Evolutionary conservation across 345 rosid species (phyloP), one percentile per base, ranked within the genome.

Genomic region (Draba incana): DNA sequence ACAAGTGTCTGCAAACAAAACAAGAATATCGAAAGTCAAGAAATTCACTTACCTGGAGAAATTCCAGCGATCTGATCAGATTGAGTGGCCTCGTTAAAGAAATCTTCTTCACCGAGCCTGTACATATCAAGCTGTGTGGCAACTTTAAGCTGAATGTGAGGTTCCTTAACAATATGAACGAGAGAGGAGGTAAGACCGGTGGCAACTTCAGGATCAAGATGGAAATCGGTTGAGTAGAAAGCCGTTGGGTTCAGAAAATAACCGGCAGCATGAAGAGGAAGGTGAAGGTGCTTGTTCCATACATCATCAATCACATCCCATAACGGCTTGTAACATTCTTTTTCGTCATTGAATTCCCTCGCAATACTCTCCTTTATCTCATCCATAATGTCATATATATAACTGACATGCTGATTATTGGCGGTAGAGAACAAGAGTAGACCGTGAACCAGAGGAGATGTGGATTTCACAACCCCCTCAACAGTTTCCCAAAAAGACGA

Each of bases 191-290:
- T 33, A 35, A 84, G 77, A 46, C 89, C 92, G 6, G 62, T 62
- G 59, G 78, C 33, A 42, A 87, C 86, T 72, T 87, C 88, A 2
- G 37, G 11, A 48, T 85, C 89, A 31, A 54, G 53, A 64, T 64
- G 33, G 54, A 90, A 85, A 45, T 72, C 79, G 39, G 70, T 63
- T 23, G 87, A 75, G 80, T 84, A 84, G 70, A 83, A 85, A 27
- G 82, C 56, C 35, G 56, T 33, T 2, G 96, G 89, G 70, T 90
- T 85, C 46, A 90, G 68, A 70, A 76, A 84, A 61, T 83, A 85
- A 45, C 84, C 93, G 5, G 90, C 85, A 44, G 81, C 88, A 80
- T 87, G 96, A 20, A 89, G 80, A 64, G 86, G 86, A 60, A 72
- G 83, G 52, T 83, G 83, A 30, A 89, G 82, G 53, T 76, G 55